Conservation (phyloP, 495 filamentous ascomycete genomes). For the Pseudomonodictys pantanalensis region DNA sequence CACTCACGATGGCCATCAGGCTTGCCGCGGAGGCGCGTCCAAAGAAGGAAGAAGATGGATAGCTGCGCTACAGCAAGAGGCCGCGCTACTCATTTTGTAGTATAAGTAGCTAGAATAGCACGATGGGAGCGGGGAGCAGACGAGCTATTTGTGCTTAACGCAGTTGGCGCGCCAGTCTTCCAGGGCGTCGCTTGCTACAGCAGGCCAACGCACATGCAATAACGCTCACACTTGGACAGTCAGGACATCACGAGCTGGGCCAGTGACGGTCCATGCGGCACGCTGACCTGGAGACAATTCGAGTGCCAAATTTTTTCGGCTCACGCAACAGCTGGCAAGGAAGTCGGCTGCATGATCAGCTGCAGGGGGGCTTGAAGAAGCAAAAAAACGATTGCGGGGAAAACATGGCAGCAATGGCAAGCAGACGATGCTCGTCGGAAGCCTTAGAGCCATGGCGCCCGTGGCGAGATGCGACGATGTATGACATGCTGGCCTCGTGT, state of each 20-base stretch:
- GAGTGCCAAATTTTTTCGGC: slow-evolving; percentile 8
- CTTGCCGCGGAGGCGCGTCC: neutral
- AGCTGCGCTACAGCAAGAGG: slow-evolving; percentile 8
- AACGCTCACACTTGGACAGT: slow-evolving; percentile 17
- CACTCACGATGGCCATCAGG: slow-evolving; percentile 26
- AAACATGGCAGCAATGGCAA: slow-evolving; percentile 9
- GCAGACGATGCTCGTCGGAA: neutral
- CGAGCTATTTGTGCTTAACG: slow-evolving; percentile 35
- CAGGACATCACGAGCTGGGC: neutral
- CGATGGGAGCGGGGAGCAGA: slow-evolving; percentile 28
- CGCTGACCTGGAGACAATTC: slow-evolving; percentile 18
- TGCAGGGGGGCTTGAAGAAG: slow-evolving; percentile 32
- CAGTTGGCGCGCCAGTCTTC: slow-evolving; percentile 30
- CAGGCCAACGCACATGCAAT: slow-evolving; percentile 31
- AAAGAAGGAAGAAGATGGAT: neutral
- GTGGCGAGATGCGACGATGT: slow-evolving; percentile 8
- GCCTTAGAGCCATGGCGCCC: slow-evolving; percentile 3
- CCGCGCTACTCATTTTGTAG: slow-evolving; percentile 31
- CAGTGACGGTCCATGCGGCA: slow-evolving; percentile 18
- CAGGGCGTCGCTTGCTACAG: slow-evolving; percentile 15
- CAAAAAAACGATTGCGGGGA: slow-evolving; percentile 37
- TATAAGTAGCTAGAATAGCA: slow-evolving; percentile 26
- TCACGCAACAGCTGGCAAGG: slow-evolving; percentile 33
- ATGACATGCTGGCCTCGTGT: neutral
- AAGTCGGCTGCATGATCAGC: slow-evolving; percentile 38